Base-by-base conservation (phyloP, 2,329 filamentous ascomycete species). In the Diplodia scrobiculata region DNA sequence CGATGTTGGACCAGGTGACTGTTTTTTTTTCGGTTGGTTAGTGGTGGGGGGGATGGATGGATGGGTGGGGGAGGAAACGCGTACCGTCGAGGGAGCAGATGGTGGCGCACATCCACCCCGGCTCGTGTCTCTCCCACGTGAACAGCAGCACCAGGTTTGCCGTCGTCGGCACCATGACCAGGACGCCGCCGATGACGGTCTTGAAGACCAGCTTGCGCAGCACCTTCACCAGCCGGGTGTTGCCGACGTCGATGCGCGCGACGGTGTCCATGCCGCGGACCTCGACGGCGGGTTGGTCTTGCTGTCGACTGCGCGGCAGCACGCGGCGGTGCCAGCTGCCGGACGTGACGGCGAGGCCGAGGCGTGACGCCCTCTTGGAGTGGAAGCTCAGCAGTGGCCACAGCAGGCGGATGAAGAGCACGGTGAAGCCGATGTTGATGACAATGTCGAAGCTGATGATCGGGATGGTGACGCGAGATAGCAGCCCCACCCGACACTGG, bases 71-170 rank as follows among this genome's bases (percentile, higher is more conserved):
- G 21, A 21, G 21, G 21, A 21, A 21, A 21, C 1, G 21, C 21
- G 21, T 21, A 21, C 21, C 21, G 66, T 81, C 79, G 11, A 78
- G 68, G 1, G 73, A 77, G 69, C 79, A 81, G 1, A 77, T 69
- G 0, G 72, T 75, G 60, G 79, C 73, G 66, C 79, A 81, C 4
- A 80, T 67, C 77, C 78, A 81, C 0, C 74, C 77, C 19, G 76
- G 69, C 66, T 81, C 78, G 10, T 72, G 69, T 1, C 76, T 77
- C 5, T 70, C 52, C 17, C 75, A 68, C 21, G 67, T 65, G 25
- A 70, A 75, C 14, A 80, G 64, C 11, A 77, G 66, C 0, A 68
- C 70, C 0, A 80, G 59, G 60, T 81, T 81, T 14, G 71, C 73
- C 2, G 77, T 70, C 2, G 78, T 80, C 5, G 78, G 76, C 0